phyloP scores from a whole-genome alignment of 495 filamentous ascomycete species.

The Aspergillus haitiensis region DNA sequence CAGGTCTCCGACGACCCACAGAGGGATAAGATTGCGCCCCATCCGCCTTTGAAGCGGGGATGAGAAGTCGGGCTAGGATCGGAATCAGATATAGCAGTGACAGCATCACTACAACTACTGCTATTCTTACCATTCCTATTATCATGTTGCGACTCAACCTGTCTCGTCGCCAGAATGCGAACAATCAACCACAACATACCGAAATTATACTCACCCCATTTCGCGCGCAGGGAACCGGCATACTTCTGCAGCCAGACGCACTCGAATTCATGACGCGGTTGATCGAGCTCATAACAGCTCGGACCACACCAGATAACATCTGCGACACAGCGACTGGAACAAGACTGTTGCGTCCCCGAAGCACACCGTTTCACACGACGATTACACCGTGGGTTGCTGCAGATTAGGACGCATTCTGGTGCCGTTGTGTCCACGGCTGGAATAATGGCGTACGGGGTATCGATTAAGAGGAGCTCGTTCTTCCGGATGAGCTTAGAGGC shows the following conservation, averaged over 20 bases:
- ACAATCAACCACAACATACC: conserved; percentile 47
- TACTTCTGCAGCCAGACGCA: conserved; percentile 41
- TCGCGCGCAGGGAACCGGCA: conserved; percentile 28
- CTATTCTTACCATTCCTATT: no score
- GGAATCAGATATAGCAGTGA: background rate
- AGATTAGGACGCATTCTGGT: conserved; percentile 28
- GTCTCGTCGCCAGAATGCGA: conserved; percentile 35
- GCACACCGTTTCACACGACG: conserved; percentile 10
- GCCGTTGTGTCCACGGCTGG: conserved; percentile 35
- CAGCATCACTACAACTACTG: no score
- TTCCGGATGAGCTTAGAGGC: conserved; percentile 30
- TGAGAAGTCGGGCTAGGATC: background rate
- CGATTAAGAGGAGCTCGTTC: conserved; percentile 35
- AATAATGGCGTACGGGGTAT: conserved; percentile 39
- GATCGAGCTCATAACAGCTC: conserved; percentile 28
- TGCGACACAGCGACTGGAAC: conserved; percentile 30
- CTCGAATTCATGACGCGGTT: conserved; percentile 36
- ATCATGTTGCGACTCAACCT: conserved; percentile 17
- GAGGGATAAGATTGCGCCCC: conserved; percentile 35
- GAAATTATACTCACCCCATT: conserved; percentile 42
- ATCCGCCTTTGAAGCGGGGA: conserved; percentile 24
- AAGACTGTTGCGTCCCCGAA: conserved; percentile 20
- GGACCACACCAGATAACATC: conserved; percentile 40
- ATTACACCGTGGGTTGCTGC: conserved; percentile 41
- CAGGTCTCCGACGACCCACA: conserved; percentile 39